Evolutionary conservation across 2,329 filamentous ascomycete species (phyloP).

Genomic region (Emergomyces pasteurianus): DNA sequence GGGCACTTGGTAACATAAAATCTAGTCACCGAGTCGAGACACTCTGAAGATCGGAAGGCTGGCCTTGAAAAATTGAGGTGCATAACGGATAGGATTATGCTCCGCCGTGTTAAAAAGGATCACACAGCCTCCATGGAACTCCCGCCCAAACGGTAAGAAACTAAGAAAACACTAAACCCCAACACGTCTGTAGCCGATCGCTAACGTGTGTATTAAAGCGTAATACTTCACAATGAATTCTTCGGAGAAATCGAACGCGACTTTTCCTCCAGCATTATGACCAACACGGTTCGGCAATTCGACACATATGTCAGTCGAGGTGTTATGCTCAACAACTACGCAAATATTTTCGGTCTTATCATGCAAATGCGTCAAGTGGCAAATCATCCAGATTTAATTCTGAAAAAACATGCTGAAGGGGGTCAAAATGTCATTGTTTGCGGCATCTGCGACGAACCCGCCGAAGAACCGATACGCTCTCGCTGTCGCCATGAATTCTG

Average conservation of each 20-base stretch:
- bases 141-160: constrained; percentile 64
- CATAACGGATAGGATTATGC: constrained; percentile 88
- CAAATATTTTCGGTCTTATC: constrained; percentile 96
- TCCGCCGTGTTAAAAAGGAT: constrained; percentile 86
- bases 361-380: constrained; percentile 99
- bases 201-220: constrained; percentile 24
- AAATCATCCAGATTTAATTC: constrained; percentile 85
- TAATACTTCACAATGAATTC: constrained; percentile 85
- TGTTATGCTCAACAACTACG: constrained; percentile 93
- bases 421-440: constrained; percentile 87
- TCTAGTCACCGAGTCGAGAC: constrained; percentile 44
- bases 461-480: constrained; percentile 87
- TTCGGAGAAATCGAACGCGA: constrained; percentile 95
- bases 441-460: constrained; percentile 90
- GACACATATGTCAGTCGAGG: constrained; percentile 91
- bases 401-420: constrained; percentile 75
- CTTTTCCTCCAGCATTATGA: constrained; percentile 93
- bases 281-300: constrained; percentile 74
- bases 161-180: background rate
- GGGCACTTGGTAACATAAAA: constrained; percentile 27
- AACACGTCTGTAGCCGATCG: background rate
- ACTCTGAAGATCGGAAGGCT: constrained; percentile 40
- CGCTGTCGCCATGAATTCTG: constrained; percentile 91
- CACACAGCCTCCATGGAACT: constrained; percentile 92
- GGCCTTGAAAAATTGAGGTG: constrained; percentile 75